Evolutionary conservation across 306 rosid species (phyloP).

Genomic region (Gillenia trifoliata): DNA sequence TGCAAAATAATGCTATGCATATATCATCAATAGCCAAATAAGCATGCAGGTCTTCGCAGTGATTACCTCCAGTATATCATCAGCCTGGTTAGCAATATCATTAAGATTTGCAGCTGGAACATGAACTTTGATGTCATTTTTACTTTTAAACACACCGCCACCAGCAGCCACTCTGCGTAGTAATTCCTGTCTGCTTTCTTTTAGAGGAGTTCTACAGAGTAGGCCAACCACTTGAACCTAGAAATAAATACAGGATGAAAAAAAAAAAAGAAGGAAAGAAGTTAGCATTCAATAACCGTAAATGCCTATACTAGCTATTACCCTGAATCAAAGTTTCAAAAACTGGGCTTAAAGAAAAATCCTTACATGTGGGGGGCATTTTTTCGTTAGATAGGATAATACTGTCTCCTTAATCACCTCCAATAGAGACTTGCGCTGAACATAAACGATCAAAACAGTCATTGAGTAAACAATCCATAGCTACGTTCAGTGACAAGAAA

Average conservation of each 20-base stretch:
- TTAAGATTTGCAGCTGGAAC: conserved; percentile 86
- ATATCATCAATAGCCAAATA: not conserved
- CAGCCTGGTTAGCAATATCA: conserved; percentile 95
- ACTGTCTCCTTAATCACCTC: conserved; percentile 96
- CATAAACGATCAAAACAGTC: conserved; percentile 2
- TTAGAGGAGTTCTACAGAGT: conserved; percentile 84
- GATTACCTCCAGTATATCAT: conserved; percentile 87
- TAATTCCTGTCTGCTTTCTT: conserved; percentile 85
- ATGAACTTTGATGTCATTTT: conserved; percentile 61
- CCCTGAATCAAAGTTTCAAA: not conserved
- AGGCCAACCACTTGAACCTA: conserved; percentile 93
- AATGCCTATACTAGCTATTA: not conserved
- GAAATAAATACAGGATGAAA: conserved; percentile 3
- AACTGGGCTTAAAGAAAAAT: conserved; percentile 15
- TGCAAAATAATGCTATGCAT: not conserved
- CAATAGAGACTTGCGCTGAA: conserved; percentile 79
- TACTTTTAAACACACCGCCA: conserved; percentile 70
- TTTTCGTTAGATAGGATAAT: conserved; percentile 72
- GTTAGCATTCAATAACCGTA: not conserved
- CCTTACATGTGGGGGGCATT: conserved; percentile 90
- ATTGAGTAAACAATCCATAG: not conserved
- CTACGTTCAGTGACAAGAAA: not conserved
- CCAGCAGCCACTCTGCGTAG: conserved; percentile 92
- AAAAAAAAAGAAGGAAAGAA: not conserved
- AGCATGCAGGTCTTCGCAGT: conserved; percentile 7